These are phyloP conservation scores for Hylodesmum podocarpum DNA, from an alignment of 306 rosid genomes.

Conservation along the genomic window DNA sequence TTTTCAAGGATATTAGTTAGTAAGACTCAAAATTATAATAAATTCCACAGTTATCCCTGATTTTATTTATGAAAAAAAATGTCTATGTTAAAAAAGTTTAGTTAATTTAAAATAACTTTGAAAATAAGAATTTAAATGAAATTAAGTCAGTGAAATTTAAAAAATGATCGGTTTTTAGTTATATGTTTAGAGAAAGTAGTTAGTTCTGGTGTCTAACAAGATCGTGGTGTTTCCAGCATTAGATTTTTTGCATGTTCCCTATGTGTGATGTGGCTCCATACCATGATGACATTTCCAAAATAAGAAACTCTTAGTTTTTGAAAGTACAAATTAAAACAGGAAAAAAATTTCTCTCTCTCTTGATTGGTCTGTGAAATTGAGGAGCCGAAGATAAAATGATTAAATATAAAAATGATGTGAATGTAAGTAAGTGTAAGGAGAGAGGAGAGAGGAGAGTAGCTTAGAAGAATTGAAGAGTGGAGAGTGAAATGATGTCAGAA, in stretches of 20 bases:
- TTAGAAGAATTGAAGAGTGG: neutral
- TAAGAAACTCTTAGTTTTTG: slow-evolving; percentile 36
- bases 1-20: no score
- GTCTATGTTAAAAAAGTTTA: no score
- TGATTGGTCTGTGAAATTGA: slow-evolving; percentile 25
- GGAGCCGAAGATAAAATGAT: neutral
- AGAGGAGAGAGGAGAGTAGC: neutral
- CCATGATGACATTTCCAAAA: slow-evolving; percentile 57
- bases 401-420: neutral
- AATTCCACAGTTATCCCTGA: no score
- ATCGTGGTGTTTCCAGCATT: slow-evolving; percentile 32
- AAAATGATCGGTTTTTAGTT: no score
- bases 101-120: no score
- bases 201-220: slow-evolving; percentile 25
- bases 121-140: no score
- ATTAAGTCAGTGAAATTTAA: no score
- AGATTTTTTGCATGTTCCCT: slow-evolving; percentile 68
- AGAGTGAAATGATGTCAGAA: slow-evolving; percentile 36
- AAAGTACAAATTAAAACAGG: slow-evolving; percentile 42
- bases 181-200: no score
- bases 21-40: no score
- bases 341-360: slow-evolving; percentile 29
- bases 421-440: slow-evolving; percentile 6
- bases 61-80: no score
- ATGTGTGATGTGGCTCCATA: slow-evolving; percentile 49